A percentile compares a stretch with the other conserved stretches of the same genome.
These are phyloP conservation scores for Amniculicola lignicola DNA, from an alignment of 495 filamentous ascomycete species.

Conservation along the genomic window DNA sequence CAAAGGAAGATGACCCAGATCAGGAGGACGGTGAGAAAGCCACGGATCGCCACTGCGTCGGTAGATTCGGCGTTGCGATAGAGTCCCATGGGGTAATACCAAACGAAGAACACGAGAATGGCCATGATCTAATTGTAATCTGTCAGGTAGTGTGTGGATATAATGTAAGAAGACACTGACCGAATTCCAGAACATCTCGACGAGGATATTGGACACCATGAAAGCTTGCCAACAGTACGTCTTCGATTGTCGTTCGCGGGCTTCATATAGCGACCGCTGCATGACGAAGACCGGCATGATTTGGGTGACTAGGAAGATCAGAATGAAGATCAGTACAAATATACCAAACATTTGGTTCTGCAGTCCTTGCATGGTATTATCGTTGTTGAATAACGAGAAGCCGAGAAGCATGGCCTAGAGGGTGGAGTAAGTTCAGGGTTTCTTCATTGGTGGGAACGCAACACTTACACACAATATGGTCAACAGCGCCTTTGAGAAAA, in stretches of 20 bases:
- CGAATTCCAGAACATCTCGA: constrained; percentile 40
- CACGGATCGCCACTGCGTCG: constrained; percentile 47
- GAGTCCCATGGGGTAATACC: constrained; percentile 81
- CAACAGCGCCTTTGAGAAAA: constrained; percentile 66
- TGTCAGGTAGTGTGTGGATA: too few species aligned
- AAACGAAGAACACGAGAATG: constrained; percentile 65
- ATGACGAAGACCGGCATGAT: constrained; percentile 83
- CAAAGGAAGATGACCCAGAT: constrained; percentile 63
- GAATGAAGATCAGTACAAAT: constrained; percentile 77
- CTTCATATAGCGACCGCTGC: constrained; percentile 79
- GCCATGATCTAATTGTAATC: constrained; percentile 71
- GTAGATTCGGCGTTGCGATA: constrained; percentile 64
- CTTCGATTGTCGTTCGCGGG: constrained; percentile 80
- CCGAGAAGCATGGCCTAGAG: constrained; percentile 78
- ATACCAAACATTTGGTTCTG: constrained; percentile 72
- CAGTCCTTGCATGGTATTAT: constrained; percentile 53
- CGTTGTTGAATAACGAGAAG: constrained; percentile 77
- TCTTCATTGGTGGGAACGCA: constrained; percentile 59
- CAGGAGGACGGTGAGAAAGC: constrained; percentile 57
- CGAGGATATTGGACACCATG: constrained; percentile 40
- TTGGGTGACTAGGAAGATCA: constrained; percentile 69
- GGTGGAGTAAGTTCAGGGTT: constrained; percentile 37
- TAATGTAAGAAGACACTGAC: too few species aligned
- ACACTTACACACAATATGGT: constrained; percentile 69
- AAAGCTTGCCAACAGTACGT: constrained; percentile 83